These are phyloP conservation scores for Gremmenia infestans DNA, from an alignment of 2,329 filamentous ascomycete species.

Conservation along the genomic window DNA sequence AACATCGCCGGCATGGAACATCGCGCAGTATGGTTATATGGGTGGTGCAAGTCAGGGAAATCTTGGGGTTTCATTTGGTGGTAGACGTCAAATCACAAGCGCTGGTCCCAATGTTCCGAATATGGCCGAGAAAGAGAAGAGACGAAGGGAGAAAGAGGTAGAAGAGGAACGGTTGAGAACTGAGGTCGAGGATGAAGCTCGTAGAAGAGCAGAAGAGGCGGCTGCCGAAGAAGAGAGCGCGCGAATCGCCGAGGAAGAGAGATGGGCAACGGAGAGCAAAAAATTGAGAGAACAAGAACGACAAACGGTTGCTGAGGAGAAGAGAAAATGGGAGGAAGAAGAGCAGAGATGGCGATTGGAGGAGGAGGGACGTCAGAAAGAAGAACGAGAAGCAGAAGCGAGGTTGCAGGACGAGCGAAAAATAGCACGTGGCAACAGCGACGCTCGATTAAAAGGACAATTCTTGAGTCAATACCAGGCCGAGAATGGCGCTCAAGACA, in stretches of 20 bases:
- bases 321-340: slow-evolving; percentile 71
- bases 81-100: slow-evolving; percentile 85
- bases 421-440: slow-evolving; percentile 54
- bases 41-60: slow-evolving; percentile 95
- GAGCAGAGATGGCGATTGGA: slow-evolving; percentile 72
- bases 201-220: slow-evolving; percentile 40
- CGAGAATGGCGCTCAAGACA: slow-evolving; percentile 48
- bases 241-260: slow-evolving; percentile 57
- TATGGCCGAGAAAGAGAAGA: slow-evolving; percentile 77
- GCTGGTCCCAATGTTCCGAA: slow-evolving; percentile 74
- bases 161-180: slow-evolving; percentile 55
- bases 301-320: slow-evolving; percentile 60
- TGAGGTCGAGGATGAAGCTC: slow-evolving; percentile 49
- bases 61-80: slow-evolving; percentile 88
- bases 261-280: slow-evolving; percentile 61
- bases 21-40: slow-evolving; percentile 97
- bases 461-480: slow-evolving; percentile 83
- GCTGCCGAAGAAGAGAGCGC: slow-evolving; percentile 58
- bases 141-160: slow-evolving; percentile 49
- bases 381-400: slow-evolving; percentile 69
- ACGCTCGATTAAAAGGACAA: slow-evolving; percentile 71
- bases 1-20: slow-evolving; percentile 94
- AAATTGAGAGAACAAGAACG: slow-evolving; percentile 54
- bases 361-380: slow-evolving; percentile 64
- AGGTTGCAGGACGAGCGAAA: slow-evolving; percentile 61